Conservation (phyloP, 495 filamentous ascomycete species). For the Hypoxylon perforatum region DNA sequence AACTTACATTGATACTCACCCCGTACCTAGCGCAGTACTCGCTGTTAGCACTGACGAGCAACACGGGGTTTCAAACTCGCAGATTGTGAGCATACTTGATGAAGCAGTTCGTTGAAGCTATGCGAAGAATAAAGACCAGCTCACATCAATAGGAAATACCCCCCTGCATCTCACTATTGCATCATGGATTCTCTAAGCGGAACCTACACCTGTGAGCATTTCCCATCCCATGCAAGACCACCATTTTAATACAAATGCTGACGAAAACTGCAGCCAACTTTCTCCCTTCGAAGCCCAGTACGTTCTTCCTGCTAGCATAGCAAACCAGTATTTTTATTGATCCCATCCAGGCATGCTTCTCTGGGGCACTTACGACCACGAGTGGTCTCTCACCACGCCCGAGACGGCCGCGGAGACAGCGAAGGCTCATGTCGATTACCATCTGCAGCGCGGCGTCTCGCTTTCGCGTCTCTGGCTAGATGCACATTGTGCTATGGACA, state of each 20-base stretch:
- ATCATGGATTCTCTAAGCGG: background rate
- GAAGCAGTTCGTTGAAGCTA: too few species aligned
- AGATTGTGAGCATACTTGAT: too few species aligned
- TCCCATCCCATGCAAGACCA: background rate
- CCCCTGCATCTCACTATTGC: background rate
- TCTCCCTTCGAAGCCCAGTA: slow-evolving; percentile 12
- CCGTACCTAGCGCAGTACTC: too few species aligned
- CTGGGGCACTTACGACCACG: background rate
- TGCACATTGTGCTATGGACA: slow-evolving; percentile 1
- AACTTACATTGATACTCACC: too few species aligned
- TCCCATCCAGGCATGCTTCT: background rate
- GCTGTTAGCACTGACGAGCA: too few species aligned
- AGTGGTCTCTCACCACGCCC: background rate
- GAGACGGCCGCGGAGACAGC: background rate
- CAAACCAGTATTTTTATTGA: background rate
- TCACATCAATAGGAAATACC: too few species aligned
- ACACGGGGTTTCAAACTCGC: too few species aligned
- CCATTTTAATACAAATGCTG: slow-evolving; percentile 1
- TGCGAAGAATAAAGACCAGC: too few species aligned
- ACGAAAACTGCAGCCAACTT: slow-evolving; percentile 15
- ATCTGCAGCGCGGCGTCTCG: background rate
- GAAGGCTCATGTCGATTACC: background rate
- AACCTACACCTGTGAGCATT: slow-evolving; percentile 12
- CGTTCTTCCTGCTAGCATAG: background rate
- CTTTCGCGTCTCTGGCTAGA: slow-evolving; percentile 10